These are phyloP conservation scores for Piloderma croceum DNA, from an alignment of 768 basidiomycete genomes.

Conservation along the genomic window DNA sequence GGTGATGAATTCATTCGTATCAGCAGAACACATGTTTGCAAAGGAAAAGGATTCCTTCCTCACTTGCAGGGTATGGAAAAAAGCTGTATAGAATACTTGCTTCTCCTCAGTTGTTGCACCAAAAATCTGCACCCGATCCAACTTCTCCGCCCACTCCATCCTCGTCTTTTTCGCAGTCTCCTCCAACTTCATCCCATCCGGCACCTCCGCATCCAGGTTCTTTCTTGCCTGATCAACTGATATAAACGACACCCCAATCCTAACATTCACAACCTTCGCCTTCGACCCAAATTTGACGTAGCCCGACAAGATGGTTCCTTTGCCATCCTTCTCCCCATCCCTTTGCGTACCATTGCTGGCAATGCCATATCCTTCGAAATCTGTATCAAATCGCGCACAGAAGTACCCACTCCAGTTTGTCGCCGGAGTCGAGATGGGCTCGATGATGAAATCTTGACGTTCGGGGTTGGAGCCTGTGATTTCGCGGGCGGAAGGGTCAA, in stretches of 20 bases:
- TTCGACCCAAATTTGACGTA: slow-evolving; percentile 40
- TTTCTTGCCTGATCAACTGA: slow-evolving; percentile 58
- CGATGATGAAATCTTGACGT: slow-evolving; percentile 66
- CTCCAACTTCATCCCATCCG: slow-evolving; percentile 43
- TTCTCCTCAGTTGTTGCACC: slow-evolving; percentile 45
- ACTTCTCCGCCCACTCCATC: slow-evolving; percentile 51
- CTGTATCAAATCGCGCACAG: slow-evolving; percentile 51
- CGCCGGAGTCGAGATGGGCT: slow-evolving; percentile 42
- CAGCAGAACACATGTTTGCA: background rate
- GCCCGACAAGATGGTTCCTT: slow-evolving; percentile 45
- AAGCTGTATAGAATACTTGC: slow-evolving; percentile 52
- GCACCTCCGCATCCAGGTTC: slow-evolving; percentile 47
- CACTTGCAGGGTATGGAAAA: slow-evolving; percentile 61
- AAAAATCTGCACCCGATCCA: slow-evolving; percentile 45
- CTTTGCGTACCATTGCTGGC: slow-evolving; percentile 39
- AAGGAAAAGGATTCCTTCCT: slow-evolving; percentile 1
- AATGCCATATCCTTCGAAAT: slow-evolving; percentile 43
- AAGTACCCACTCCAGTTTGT: slow-evolving; percentile 46
- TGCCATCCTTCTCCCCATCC: slow-evolving; percentile 23
- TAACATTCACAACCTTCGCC: slow-evolving; percentile 37
- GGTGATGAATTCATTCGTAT: slow-evolving; percentile 6
- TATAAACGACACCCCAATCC: slow-evolving; percentile 71
- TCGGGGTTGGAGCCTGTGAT: slow-evolving; percentile 63
- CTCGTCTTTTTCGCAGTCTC: slow-evolving; percentile 45
- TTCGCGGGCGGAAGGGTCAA: slow-evolving; percentile 40